Evolutionary conservation across 495 filamentous ascomycete genomes (phyloP).

Genomic region (Podospora conica): DNA sequence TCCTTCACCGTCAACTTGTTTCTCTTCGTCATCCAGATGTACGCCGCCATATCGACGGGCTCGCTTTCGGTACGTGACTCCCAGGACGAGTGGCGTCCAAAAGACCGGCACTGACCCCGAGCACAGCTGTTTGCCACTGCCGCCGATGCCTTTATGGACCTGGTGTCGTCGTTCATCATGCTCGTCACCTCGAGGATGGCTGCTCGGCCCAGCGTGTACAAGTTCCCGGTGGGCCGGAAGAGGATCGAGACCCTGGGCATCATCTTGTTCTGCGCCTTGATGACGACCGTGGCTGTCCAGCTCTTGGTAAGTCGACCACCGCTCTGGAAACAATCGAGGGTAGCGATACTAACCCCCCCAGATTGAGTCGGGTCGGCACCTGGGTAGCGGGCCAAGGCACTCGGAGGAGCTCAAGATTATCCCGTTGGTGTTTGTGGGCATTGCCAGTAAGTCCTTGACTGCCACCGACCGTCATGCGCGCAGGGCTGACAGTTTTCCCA

Average conservation of each 20-base stretch:
- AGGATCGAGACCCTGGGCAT: slow-evolving; percentile 52
- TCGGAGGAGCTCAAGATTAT: slow-evolving; percentile 40
- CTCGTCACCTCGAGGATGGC: slow-evolving; percentile 47
- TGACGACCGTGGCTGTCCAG: slow-evolving; percentile 52
- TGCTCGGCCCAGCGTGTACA: slow-evolving; percentile 47
- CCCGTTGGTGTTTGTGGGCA: slow-evolving; percentile 45
- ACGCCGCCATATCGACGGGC: slow-evolving; percentile 51
- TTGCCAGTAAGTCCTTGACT: slow-evolving; percentile 39
- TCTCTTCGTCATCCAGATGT: slow-evolving; percentile 53
- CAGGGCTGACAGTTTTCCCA: slow-evolving; percentile 17
- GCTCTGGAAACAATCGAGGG: neutral
- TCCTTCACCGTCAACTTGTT: slow-evolving; percentile 49
- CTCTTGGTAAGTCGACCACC: slow-evolving; percentile 36
- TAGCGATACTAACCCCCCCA: slow-evolving; percentile 5
- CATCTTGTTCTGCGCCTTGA: slow-evolving; percentile 53
- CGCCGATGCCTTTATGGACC: slow-evolving; percentile 55
- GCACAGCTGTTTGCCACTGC: slow-evolving; percentile 50
- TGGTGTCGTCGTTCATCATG: slow-evolving; percentile 54
- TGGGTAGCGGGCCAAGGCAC: slow-evolving; percentile 36
- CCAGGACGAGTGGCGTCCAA: neutral
- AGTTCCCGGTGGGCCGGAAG: slow-evolving; percentile 51
- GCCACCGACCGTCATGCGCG: neutral
- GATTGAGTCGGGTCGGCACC: slow-evolving; percentile 44
- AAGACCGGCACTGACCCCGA: slow-evolving; percentile 19
- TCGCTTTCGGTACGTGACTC: slow-evolving; percentile 39